phyloP scores from a whole-genome alignment of 2,329 filamentous ascomycete species.

The Aschersonia sp. region DNA sequence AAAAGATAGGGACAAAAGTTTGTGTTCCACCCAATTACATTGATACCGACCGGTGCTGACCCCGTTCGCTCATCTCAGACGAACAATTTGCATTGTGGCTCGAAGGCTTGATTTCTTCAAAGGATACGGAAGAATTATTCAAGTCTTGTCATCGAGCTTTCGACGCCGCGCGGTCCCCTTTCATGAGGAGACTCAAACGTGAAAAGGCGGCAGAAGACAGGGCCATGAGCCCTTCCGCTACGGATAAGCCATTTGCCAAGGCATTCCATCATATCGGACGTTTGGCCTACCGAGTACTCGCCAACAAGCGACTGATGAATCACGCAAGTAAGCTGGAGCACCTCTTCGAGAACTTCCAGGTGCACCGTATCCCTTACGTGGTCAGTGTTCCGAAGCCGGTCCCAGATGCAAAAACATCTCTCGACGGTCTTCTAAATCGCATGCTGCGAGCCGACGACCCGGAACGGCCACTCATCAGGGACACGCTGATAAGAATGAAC shows the following conservation, averaged over 20 bases:
- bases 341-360: conserved; percentile 16
- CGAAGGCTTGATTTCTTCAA: not conserved
- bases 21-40: too few relatives aligned
- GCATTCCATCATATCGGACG: conserved; percentile 28
- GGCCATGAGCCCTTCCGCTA: not conserved
- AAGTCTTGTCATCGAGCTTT: not conserved
- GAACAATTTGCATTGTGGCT: not conserved
- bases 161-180: not conserved
- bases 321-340: conserved; percentile 13
- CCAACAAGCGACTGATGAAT: conserved; percentile 20
- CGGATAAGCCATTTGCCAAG: conserved; percentile 2
- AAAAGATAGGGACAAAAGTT: too few relatives aligned
- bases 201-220: not conserved
- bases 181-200: not conserved
- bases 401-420: conserved; percentile 13
- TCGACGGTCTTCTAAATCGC: conserved; percentile 16
- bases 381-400: conserved; percentile 8
- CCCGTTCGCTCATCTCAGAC: not conserved
- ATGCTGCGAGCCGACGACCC: conserved; percentile 10
- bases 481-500: not conserved
- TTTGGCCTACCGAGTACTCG: conserved; percentile 26
- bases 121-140: not conserved
- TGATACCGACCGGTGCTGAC: too few relatives aligned
- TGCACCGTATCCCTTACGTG: conserved; percentile 9
- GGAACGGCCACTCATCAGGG: not conserved